Percentiles rank a stretch among this genome's conserved stretches.
phyloP scores from a whole-genome alignment of 805 yeast genomes.

The Kazachstania martiniae region DNA sequence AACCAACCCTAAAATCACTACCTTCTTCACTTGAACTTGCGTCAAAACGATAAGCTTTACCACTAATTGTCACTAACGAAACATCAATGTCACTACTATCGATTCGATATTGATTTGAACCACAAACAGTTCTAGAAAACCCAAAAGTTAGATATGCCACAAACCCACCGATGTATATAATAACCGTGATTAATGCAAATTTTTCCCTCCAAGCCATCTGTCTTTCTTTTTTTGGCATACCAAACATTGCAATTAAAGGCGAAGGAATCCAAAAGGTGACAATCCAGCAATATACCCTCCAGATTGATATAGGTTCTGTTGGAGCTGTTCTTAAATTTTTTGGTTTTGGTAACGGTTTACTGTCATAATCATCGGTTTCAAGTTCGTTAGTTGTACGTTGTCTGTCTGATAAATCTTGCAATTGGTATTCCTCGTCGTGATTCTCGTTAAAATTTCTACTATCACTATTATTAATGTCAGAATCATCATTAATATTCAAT shows the following conservation, averaged over 20 bases:
- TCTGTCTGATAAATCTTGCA: slow-evolving; percentile 2
- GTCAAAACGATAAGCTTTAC: slow-evolving; percentile 65
- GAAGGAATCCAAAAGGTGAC: slow-evolving; percentile 92
- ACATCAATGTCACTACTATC: slow-evolving; percentile 45
- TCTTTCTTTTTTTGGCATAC: slow-evolving; percentile 67
- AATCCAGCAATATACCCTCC: slow-evolving; percentile 72
- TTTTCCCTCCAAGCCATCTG: slow-evolving; percentile 98
- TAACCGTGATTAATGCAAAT: slow-evolving; percentile 71
- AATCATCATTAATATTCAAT: too few relatives aligned
- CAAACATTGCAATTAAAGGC: slow-evolving; percentile 46
- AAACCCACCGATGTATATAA: slow-evolving; percentile 59
- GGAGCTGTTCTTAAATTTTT: slow-evolving; percentile 3
- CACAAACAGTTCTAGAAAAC: slow-evolving; percentile 73
- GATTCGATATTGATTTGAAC: slow-evolving; percentile 35
- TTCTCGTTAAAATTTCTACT: too few relatives aligned
- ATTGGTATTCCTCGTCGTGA: slow-evolving; percentile 3
- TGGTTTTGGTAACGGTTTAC: slow-evolving; percentile 1
- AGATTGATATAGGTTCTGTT: slow-evolving; percentile 22
- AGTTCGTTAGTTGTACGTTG: not conserved
- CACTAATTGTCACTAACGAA: slow-evolving; percentile 66
- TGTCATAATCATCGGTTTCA: not conserved
- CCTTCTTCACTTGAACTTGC: slow-evolving; percentile 67
- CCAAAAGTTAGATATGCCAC: slow-evolving; percentile 89
- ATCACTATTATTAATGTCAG: too few relatives aligned
- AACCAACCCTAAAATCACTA: slow-evolving; percentile 60